Percentiles rank a stretch among this genome's conserved stretches.
phyloP scores from a whole-genome alignment of 75 land plant genomes.

The Pinus tabuliformis region DNA sequence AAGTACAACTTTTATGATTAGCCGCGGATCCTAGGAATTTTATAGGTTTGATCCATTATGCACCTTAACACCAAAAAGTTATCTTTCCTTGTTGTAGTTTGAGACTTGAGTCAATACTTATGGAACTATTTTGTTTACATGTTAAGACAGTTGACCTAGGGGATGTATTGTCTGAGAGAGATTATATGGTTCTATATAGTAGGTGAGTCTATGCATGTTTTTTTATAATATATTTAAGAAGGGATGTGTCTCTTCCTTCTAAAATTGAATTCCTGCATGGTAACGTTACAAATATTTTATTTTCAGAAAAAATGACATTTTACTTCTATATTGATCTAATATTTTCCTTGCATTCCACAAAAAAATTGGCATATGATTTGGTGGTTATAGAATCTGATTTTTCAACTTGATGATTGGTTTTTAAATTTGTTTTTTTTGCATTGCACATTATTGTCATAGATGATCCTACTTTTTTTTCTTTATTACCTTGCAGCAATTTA shows the following conservation, averaged over 20 bases:
- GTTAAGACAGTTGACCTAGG: slow-evolving; percentile 69
- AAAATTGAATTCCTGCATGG: background rate
- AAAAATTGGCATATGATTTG: too few species aligned
- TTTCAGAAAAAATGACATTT: background rate
- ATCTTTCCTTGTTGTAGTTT: background rate
- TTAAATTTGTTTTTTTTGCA: background rate
- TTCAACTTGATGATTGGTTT: background rate
- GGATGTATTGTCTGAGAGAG: slow-evolving; percentile 76
- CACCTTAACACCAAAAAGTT: too few species aligned
- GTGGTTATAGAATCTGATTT: background rate
- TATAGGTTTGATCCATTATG: too few species aligned
- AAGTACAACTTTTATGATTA: background rate
- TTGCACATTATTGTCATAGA: background rate
- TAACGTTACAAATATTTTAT: background rate
- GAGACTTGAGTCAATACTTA: background rate
- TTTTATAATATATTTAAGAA: background rate
- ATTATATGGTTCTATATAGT: slow-evolving; percentile 85
- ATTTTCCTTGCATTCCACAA: background rate
- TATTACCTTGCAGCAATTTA: background rate
- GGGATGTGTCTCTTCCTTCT: background rate
- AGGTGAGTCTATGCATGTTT: slow-evolving; percentile 39
- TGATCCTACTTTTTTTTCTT: background rate
- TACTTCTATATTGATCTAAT: background rate
- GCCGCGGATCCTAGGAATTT: too few species aligned
- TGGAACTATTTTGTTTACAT: slow-evolving; percentile 19